These are phyloP conservation scores for Diaporthe ampelina DNA, from an alignment of 2,329 filamentous ascomycete species.

Conservation along the genomic window DNA sequence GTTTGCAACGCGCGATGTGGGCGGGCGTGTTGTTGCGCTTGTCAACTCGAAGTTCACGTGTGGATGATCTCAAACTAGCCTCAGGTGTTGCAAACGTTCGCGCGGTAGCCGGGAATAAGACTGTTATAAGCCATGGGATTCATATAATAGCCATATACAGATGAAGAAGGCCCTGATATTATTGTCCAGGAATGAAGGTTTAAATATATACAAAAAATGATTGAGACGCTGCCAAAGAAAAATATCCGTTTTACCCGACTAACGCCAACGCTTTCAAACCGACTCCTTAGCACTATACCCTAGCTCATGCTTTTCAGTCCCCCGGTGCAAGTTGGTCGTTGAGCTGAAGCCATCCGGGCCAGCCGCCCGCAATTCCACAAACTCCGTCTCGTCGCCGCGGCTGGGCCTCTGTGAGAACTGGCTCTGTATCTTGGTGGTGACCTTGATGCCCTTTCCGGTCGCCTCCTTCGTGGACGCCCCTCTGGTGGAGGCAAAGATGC, in stretches of 20 bases:
- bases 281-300: slow-evolving; percentile 1
- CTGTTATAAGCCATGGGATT: background rate
- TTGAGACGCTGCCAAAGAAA: background rate
- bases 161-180: background rate
- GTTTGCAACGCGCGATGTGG: background rate
- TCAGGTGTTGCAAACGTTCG: background rate
- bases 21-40: background rate
- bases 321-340: background rate
- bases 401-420: slow-evolving; percentile 4
- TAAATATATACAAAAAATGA: background rate
- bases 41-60: background rate
- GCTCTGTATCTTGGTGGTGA: slow-evolving; percentile 19
- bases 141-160: background rate
- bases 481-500: background rate
- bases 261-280: slow-evolving; percentile 8
- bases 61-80: background rate
- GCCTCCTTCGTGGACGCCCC: background rate
- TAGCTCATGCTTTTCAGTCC: background rate
- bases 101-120: background rate
- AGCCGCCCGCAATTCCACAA: slow-evolving; percentile 6
- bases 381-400: slow-evolving; percentile 4
- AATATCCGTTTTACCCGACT: background rate
- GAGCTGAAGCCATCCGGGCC: slow-evolving; percentile 25
- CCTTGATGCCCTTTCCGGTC: slow-evolving; percentile 13
- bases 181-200: background rate